Conservation (phyloP, 495 filamentous ascomycete species). For the Penicillium verhagenii region DNA sequence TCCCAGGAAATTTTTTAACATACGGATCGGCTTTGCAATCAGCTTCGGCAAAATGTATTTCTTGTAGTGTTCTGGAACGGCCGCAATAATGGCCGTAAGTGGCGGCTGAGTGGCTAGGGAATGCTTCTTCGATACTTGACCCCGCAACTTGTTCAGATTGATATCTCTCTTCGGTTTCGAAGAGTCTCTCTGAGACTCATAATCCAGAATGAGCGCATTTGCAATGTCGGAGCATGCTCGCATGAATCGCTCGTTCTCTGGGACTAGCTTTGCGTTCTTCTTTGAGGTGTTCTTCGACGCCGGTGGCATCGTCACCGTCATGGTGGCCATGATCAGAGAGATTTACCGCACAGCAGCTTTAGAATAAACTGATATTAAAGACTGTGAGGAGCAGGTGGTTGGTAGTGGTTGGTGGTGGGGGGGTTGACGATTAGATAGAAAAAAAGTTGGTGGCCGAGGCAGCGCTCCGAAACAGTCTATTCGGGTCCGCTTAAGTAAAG, state of each 20-base stretch:
- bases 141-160: constrained; percentile 86
- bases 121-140: constrained; percentile 90
- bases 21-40: constrained; percentile 94
- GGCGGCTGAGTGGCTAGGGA: constrained; percentile 80
- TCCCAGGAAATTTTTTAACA: constrained; percentile 11
- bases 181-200: constrained; percentile 73
- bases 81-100: constrained; percentile 93
- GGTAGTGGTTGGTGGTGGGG: constrained; percentile 14
- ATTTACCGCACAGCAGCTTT: background rate
- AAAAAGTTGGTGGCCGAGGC: constrained; percentile 30
- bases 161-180: constrained; percentile 75
- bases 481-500: constrained; percentile 46
- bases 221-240: constrained; percentile 94
- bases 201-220: constrained; percentile 86
- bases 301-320: constrained; percentile 58
- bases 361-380: background rate
- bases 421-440: constrained; percentile 26
- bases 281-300: constrained; percentile 44
- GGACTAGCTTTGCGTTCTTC: constrained; percentile 73
- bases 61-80: constrained; percentile 97
- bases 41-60: constrained; percentile 96
- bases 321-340: constrained; percentile 56
- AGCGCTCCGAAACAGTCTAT: constrained; percentile 27
- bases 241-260: constrained; percentile 92
- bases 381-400: background rate